A percentile compares a stretch with the other conserved stretches of the same genome.
phyloP scores from a whole-genome alignment of 495 filamentous ascomycete genomes.

The Mytilinidion resinicola region DNA sequence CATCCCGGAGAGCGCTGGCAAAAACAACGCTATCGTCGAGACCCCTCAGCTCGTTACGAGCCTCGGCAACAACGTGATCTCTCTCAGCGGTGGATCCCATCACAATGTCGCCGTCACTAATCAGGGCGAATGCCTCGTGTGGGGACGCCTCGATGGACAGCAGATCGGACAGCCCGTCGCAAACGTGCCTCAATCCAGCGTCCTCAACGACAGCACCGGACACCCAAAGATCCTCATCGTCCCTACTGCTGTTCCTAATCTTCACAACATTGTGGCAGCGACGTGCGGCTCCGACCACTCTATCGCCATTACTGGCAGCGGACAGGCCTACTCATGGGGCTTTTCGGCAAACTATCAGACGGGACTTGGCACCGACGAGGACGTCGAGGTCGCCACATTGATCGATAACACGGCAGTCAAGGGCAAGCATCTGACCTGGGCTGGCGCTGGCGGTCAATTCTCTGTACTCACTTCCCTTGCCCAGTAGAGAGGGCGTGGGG shows the following conservation, averaged over 20 bases:
- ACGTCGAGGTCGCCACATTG: slow-evolving; percentile 51
- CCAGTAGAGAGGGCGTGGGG: background rate
- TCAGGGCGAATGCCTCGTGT: slow-evolving; percentile 57
- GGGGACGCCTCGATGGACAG: slow-evolving; percentile 61
- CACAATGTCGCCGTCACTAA: slow-evolving; percentile 59
- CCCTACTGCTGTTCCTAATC: slow-evolving; percentile 46
- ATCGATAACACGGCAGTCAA: slow-evolving; percentile 59
- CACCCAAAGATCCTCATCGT: slow-evolving; percentile 52
- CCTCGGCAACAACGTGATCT: slow-evolving; percentile 49
- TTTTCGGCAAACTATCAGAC: slow-evolving; percentile 62
- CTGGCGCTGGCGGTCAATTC: slow-evolving; percentile 62
- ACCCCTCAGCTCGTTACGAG: slow-evolving; percentile 55
- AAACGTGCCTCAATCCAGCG: slow-evolving; percentile 42
- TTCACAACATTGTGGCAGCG: slow-evolving; percentile 41
- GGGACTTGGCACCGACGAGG: slow-evolving; percentile 54
- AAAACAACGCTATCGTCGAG: slow-evolving; percentile 52
- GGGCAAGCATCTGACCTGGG: slow-evolving; percentile 51
- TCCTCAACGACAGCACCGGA: slow-evolving; percentile 50
- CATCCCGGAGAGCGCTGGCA: slow-evolving; percentile 60
- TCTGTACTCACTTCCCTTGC: slow-evolving; percentile 48
- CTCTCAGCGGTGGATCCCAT: slow-evolving; percentile 61
- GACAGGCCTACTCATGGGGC: slow-evolving; percentile 64
- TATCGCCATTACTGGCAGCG: slow-evolving; percentile 53
- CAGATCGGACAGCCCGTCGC: slow-evolving; percentile 53
- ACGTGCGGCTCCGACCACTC: slow-evolving; percentile 52